phyloP scores from a whole-genome alignment of 176 grass and related monocot species.

The Olyra latifolia region DNA sequence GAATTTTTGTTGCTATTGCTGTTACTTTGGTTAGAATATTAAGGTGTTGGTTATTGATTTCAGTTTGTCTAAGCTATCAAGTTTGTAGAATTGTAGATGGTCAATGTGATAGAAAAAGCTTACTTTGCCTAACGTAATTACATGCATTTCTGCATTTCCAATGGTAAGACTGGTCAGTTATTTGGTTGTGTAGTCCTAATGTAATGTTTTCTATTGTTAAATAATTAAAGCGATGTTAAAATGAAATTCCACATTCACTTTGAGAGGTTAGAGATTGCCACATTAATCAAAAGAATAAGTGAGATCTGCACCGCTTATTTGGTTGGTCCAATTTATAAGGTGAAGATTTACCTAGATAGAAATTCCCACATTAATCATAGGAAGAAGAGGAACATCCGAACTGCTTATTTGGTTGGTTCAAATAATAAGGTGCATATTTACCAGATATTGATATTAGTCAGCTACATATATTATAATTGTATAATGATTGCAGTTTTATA shows the following conservation, averaged over 20 bases:
- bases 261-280: not conserved
- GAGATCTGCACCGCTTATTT: not conserved
- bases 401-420: no score
- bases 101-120: not conserved
- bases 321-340: not conserved
- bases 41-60: not conserved
- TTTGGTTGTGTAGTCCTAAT: not conserved
- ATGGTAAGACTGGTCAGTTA: not conserved
- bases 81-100: not conserved
- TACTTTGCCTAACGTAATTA: not conserved
- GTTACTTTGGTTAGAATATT: not conserved
- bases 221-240: not conserved
- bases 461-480: not conserved
- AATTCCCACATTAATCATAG: no score
- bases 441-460: not conserved
- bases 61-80: not conserved
- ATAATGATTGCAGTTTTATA: not conserved
- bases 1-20: not conserved
- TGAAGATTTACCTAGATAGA: no score
- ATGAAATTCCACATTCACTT: not conserved
- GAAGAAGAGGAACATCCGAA: no score
- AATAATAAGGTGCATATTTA: not conserved
- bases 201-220: not conserved
- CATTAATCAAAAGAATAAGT: not conserved
- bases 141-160: slow-evolving; percentile 26